Evolutionary conservation across 176 grass and related monocot species (phyloP).

Genomic region (Eleusine coracana): DNA sequence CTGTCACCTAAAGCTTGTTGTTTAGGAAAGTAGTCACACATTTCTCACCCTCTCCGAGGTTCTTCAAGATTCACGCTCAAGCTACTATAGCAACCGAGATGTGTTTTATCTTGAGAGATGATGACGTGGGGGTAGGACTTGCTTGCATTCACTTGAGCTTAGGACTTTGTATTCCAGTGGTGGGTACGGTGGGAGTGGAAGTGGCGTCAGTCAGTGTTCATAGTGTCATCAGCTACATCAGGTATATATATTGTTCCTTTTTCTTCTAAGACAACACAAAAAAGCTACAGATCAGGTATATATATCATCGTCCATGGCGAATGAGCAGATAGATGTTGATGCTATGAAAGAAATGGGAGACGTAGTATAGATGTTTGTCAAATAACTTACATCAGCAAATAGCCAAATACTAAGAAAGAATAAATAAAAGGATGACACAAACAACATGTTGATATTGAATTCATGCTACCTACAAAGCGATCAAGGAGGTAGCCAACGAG

Average conservation of each 20-base stretch:
- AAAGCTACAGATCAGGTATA: too few relatives aligned
- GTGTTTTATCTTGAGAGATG: neutral
- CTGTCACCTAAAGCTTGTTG: neutral
- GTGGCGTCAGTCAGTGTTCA: neutral
- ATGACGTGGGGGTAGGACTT: neutral
- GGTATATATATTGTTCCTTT: too few relatives aligned
- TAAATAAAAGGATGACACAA: neutral
- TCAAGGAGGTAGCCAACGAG: neutral
- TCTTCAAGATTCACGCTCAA: neutral
- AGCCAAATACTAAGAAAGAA: neutral
- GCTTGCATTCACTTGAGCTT: neutral
- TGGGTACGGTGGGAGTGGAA: neutral
- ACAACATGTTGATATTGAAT: neutral
- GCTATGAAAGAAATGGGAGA: neutral
- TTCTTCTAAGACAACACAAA: too few relatives aligned
- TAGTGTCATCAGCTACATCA: neutral
- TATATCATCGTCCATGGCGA: neutral
- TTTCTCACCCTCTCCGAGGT: neutral
- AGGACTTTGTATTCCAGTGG: neutral
- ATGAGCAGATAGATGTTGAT: too few relatives aligned
- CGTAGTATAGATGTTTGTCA: neutral
- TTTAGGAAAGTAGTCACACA: neutral
- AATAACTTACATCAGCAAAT: neutral
- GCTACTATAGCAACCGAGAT: neutral
- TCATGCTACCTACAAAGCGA: neutral